A percentile compares a stretch with the other conserved stretches of the same genome.
These are phyloP conservation scores for Euphorbia celastroides DNA, from an alignment of 441 rosid genomes.

Conservation along the genomic window DNA sequence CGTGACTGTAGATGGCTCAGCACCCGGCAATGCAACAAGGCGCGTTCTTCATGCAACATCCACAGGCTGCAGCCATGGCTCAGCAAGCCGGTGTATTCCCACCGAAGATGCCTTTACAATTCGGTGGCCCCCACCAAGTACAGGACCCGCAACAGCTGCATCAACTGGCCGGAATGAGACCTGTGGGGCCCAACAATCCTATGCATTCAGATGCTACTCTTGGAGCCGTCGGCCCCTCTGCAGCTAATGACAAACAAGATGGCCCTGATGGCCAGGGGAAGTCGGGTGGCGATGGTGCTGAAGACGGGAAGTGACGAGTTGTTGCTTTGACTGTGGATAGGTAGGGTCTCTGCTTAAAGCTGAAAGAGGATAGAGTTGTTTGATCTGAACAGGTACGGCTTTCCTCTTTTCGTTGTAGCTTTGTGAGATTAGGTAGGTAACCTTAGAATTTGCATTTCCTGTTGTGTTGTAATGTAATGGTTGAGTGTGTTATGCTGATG, in stretches of 20 bases:
- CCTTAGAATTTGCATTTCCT: constrained; percentile 13
- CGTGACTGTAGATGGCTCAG: constrained; percentile 62
- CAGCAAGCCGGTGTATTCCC: constrained; percentile 64
- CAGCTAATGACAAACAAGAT: constrained; percentile 56
- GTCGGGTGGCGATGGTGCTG: constrained; percentile 41
- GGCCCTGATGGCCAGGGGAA: constrained; percentile 52
- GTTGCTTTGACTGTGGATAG: constrained; percentile 34
- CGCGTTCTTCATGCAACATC: constrained; percentile 81
- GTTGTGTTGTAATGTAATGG: constrained; percentile 10
- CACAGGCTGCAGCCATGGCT: constrained; percentile 68
- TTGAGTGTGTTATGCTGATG: constrained; percentile 15
- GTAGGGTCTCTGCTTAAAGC: constrained; percentile 25
- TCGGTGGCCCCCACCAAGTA: constrained; percentile 63
- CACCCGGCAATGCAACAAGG: constrained; percentile 73
- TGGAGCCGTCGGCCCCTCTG: constrained; percentile 43
- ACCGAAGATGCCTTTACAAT: constrained; percentile 67
- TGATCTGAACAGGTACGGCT: constrained; percentile 17
- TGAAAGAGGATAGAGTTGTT: constrained; percentile 19
- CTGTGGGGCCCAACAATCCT: constrained; percentile 48
- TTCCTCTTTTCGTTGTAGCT: constrained; percentile 13
- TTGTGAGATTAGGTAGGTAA: constrained; percentile 30
- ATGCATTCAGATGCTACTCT: too few relatives aligned
- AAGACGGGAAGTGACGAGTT: constrained; percentile 41
- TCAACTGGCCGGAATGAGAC: constrained; percentile 68
- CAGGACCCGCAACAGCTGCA: constrained; percentile 63